Conservation (phyloP, 352 stramenopile genomes). For the Pythium vanterpoolii region DNA sequence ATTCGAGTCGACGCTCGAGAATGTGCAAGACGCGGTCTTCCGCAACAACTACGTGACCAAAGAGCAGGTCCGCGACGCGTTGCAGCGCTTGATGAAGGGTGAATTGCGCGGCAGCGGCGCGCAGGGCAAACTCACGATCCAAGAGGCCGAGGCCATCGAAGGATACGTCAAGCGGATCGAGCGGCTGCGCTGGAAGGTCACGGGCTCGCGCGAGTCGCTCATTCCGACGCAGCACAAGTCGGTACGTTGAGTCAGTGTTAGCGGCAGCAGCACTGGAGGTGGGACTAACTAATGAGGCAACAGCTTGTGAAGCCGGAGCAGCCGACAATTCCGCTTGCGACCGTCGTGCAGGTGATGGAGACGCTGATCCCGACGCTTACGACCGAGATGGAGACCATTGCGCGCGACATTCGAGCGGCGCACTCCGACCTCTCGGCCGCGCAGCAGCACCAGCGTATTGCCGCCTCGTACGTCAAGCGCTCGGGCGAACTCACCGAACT, state of each 20-base stretch:
- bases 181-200: slow-evolving; percentile 76
- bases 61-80: slow-evolving; percentile 67
- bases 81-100: slow-evolving; percentile 54
- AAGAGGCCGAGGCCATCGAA: slow-evolving; percentile 68
- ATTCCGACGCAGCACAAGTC: slow-evolving; percentile 48
- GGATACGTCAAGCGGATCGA: slow-evolving; percentile 67
- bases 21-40: slow-evolving; percentile 81
- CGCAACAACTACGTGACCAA: slow-evolving; percentile 84
- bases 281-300: too few species aligned
- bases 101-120: slow-evolving; percentile 46
- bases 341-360: slow-evolving; percentile 64
- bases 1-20: slow-evolving; percentile 76
- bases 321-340: slow-evolving; percentile 52
- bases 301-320: slow-evolving; percentile 58
- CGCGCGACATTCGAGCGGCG: slow-evolving; percentile 29
- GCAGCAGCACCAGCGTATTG: slow-evolving; percentile 53
- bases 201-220: slow-evolving; percentile 68
- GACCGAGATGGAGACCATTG: slow-evolving; percentile 69
- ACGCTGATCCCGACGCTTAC: slow-evolving; percentile 70
- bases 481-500: slow-evolving; percentile 56
- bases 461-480: slow-evolving; percentile 62
- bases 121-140: slow-evolving; percentile 52
- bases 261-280: too few species aligned
- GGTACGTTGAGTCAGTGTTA: slow-evolving; percentile 13
- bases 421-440: slow-evolving; percentile 25